Conservation (phyloP, 2,329 filamentous ascomycete genomes). For the Eurotiales sp. region DNA sequence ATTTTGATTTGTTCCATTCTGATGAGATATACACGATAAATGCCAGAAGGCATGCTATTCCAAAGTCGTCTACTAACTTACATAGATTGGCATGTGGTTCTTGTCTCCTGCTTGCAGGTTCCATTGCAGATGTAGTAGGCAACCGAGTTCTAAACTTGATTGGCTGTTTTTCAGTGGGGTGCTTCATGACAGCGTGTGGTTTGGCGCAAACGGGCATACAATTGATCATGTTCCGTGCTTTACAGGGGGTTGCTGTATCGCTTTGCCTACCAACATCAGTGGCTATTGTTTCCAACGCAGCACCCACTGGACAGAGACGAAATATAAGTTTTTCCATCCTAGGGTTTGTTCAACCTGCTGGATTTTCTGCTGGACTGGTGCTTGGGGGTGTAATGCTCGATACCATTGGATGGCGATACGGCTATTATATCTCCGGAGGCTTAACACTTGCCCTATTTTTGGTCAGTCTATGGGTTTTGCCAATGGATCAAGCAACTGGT, state of each 20-base stretch:
- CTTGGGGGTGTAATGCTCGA: conserved; percentile 48
- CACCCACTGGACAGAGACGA: conserved; percentile 41
- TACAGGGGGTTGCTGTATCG: conserved; percentile 43
- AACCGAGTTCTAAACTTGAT: conserved; percentile 43
- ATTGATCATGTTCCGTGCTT: conserved; percentile 44
- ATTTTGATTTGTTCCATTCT: no score
- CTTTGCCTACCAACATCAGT: conserved; percentile 47
- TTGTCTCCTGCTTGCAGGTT: conserved; percentile 46
- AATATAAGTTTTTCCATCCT: conserved; percentile 51
- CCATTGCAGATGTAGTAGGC: conserved; percentile 48
- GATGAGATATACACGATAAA: no score
- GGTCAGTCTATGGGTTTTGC: conserved; percentile 11
- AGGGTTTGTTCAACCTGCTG: conserved; percentile 48
- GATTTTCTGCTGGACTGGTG: conserved; percentile 47
- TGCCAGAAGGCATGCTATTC: no score
- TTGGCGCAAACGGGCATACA: conserved; percentile 33
- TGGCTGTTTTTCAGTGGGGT: conserved; percentile 40
- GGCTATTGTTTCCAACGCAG: conserved; percentile 44
- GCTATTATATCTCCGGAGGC: conserved; percentile 29
- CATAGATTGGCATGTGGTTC: conserved; percentile 34
- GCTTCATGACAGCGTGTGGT: conserved; percentile 41
- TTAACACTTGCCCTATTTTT: conserved; percentile 13
- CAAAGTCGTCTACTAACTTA: conserved; percentile 27
- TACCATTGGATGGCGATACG: conserved; percentile 46
- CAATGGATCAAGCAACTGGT: background rate